Conservation (phyloP, 1,284 basidiomycete genomes). For the Amylostereum areolatum region DNA sequence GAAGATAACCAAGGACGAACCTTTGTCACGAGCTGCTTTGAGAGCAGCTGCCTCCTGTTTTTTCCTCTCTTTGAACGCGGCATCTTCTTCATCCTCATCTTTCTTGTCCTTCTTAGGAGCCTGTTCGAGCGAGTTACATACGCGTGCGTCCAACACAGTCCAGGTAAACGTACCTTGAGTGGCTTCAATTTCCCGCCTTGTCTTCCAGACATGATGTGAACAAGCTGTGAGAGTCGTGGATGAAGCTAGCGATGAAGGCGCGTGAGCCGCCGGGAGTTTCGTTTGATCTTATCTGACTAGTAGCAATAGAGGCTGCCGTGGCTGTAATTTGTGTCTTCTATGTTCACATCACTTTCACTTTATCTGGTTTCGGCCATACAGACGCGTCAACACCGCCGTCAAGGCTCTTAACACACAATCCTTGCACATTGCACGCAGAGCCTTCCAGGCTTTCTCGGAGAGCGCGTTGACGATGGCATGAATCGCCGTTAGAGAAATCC, state of each 20-base stretch:
- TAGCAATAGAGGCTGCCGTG: too few species aligned
- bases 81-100: slow-evolving; percentile 64
- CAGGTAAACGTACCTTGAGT: slow-evolving; percentile 41
- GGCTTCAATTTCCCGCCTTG: slow-evolving; percentile 82
- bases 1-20: slow-evolving; percentile 31
- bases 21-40: slow-evolving; percentile 64
- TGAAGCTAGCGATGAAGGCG: neutral
- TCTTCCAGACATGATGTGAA: slow-evolving; percentile 52
- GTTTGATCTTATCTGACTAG: too few species aligned
- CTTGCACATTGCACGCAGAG: too few species aligned
- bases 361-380: too few species aligned
- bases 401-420: too few species aligned
- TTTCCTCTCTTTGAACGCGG: slow-evolving; percentile 67
- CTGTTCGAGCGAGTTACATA: slow-evolving; percentile 26
- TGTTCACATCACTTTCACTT: too few species aligned
- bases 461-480: too few species aligned
- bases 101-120: slow-evolving; percentile 74
- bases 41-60: slow-evolving; percentile 64
- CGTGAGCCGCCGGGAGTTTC: neutral
- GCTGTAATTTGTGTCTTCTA: too few species aligned
- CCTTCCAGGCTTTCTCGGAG: too few species aligned
- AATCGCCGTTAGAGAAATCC: too few species aligned
- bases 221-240: neutral
- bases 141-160: neutral
- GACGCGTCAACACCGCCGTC: too few species aligned